Evolutionary conservation across 2,329 filamentous ascomycete species (phyloP), one percentile per base, ranked within the genome.

Genomic region (Elsinoe ampelina): DNA sequence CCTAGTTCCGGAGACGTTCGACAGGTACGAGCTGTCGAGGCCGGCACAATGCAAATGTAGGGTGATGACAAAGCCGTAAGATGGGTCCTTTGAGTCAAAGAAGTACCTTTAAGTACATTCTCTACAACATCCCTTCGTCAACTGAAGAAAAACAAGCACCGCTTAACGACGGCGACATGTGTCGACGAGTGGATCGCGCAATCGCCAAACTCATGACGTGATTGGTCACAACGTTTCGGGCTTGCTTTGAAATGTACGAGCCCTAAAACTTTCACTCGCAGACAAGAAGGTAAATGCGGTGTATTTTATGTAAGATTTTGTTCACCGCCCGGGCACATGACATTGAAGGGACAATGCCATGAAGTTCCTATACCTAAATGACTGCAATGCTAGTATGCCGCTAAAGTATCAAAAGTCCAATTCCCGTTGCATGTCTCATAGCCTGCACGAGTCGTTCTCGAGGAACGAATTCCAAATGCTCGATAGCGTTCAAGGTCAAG

Each of bases 191-290:
- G 48, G 48, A 52, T 52, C 48, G 34, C 48, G 34, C 48, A 36
- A 52, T 52, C 35, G 48, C 32, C 48, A 38, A 39, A 22, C 5
- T 26, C 32, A 52, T 52, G 48, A 39, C 48, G 48, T 52, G 48
- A 52, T 52, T 52, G 48, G 48, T 11, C 35, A 11, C 20, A 39
- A 32, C 19, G 32, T 38, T 52, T n/a, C 15, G 48, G 48, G 19
- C 32, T 36, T 20, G 48, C 48, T 52, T 39, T 52, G 32, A 52
- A 52, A 52, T 52, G 48, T 34, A 20, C 48, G 15, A 39, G 32
- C 11, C 48, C 32, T 8, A 39, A 52, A 50, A 52, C 15, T 34
- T 52, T 35, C 34, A 10, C 10, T 34, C n/a, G 34, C 26, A 50
- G 26, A 50, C 34, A 26, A 50, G 45, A 50, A 50, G 45, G 45